phyloP scores from a whole-genome alignment of 306 rosid species.

The Cicer judaicum region DNA sequence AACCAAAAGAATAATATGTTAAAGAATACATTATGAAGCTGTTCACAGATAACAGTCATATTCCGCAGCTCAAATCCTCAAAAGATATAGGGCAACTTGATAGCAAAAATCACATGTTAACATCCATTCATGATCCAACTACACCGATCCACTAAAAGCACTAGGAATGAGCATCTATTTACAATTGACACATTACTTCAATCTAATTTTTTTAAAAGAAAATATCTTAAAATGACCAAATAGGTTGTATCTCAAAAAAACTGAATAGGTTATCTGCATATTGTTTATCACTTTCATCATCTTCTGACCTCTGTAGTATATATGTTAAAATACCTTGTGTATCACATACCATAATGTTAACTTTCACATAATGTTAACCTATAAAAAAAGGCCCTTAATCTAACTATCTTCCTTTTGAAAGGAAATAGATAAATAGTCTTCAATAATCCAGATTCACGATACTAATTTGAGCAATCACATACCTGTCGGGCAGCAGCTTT shows the following conservation, averaged over 20 bases:
- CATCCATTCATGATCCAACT: slow-evolving; percentile 28
- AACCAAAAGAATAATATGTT: slow-evolving; percentile 15
- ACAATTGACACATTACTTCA: slow-evolving; percentile 22
- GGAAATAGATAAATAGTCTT: slow-evolving; percentile 11
- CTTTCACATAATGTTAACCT: neutral
- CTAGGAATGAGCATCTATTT: slow-evolving; percentile 30
- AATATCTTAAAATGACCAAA: slow-evolving; percentile 8
- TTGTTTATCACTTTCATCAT: slow-evolving; percentile 13
- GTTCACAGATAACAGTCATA: slow-evolving; percentile 2
- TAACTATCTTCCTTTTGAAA: slow-evolving; percentile 23
- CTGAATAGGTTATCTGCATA: slow-evolving; percentile 21
- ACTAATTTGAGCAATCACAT: slow-evolving; percentile 45
- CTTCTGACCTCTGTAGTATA: slow-evolving; percentile 14
- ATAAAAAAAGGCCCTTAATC: slow-evolving; percentile 1
- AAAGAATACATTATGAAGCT: slow-evolving; percentile 40
- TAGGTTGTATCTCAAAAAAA: slow-evolving; percentile 10
- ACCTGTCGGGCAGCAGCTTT: slow-evolving; percentile 96
- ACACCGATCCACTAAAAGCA: slow-evolving; percentile 37
- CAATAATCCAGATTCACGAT: slow-evolving; percentile 26
- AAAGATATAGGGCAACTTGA: slow-evolving; percentile 5
- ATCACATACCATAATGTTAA: slow-evolving; percentile 29
- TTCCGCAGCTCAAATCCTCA: slow-evolving; percentile 23
- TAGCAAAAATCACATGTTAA: slow-evolving; percentile 34
- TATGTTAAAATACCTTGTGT: slow-evolving; percentile 30
- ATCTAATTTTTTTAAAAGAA: neutral